Evolutionary conservation across 768 basidiomycete species (phyloP), one percentile per base, ranked within the genome.

Genomic region (Floccularia luteovirens): DNA sequence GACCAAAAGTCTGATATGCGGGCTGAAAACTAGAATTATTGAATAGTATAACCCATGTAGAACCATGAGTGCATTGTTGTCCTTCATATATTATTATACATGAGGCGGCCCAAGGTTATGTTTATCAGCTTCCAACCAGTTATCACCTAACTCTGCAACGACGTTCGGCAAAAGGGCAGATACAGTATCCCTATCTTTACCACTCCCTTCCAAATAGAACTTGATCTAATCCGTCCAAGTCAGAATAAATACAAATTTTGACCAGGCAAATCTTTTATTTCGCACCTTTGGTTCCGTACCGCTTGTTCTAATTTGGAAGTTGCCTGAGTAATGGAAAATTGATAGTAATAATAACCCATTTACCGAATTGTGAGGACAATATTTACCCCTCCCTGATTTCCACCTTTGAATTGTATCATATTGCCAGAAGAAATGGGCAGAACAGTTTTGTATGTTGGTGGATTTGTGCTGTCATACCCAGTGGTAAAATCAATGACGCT

Each of bases 211-310:
- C 21, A 92, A 64, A 53, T 93, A 93, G 57, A 84, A 90, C 55
- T 93, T 93, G 62, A 91, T 87, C 85, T 72, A 33, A n/a, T n/a
- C 21, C 22, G 17, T 24, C 17, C 34, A 33, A 31, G 39, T 22
- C 23, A 14, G 8, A 23, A 17, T 34, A 3, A 5, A 5, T 13
- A 21, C 10, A 22, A 21, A 19, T 20, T 11, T 22, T 12, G n/a
- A 23, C n/a, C n/a, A n/a, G n/a, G n/a, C n/a, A n/a, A n/a, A n/a
- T n/a, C n/a, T n/a, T n/a, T n/a, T n/a, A n/a, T n/a, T n/a, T 42
- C 45, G 23, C 51, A 84, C 87, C 76, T 92, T 92, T 0, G 90
- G 90, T 50, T 92, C 90, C 11, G 90, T 93, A 14, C 90, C 90
- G 48, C 86, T 89, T 21, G 90, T 92, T 39, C 90, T 83, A n/a